Evolutionary conservation across 495 filamentous ascomycete genomes (phyloP).

Genomic region (Melanomma pulvis-pyrius): DNA sequence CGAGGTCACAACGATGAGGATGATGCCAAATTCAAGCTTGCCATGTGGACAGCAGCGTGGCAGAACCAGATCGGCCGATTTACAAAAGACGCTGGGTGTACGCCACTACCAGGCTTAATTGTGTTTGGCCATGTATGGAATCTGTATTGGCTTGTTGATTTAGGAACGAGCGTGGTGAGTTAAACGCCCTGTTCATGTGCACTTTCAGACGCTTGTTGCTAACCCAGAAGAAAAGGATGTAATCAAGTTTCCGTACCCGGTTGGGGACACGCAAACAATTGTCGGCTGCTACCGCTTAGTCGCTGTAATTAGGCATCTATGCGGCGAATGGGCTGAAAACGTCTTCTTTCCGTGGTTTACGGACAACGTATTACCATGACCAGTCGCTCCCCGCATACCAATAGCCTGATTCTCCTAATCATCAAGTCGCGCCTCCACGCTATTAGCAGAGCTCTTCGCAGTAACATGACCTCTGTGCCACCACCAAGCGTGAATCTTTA

Average conservation of each 20-base stretch:
- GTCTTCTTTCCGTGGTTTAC: background rate
- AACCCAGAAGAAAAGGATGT: background rate
- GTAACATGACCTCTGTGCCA: too few species aligned
- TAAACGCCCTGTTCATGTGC: background rate
- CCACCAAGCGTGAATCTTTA: too few species aligned
- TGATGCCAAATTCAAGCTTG: slow-evolving; percentile 13
- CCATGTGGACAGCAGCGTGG: slow-evolving; percentile 13
- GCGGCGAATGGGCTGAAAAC: background rate
- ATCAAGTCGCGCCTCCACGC: too few species aligned
- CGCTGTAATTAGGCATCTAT: background rate
- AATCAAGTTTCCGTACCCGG: background rate
- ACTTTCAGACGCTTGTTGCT: background rate
- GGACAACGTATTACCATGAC: background rate
- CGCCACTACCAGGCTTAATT: slow-evolving; percentile 15
- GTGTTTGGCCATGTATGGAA: slow-evolving; percentile 7
- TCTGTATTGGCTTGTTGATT: slow-evolving; percentile 5
- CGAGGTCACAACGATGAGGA: slow-evolving; percentile 13
- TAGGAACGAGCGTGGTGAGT: background rate
- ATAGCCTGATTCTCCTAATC: too few species aligned
- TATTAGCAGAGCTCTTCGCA: too few species aligned
- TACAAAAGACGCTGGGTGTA: background rate
- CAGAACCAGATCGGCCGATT: slow-evolving; percentile 11
- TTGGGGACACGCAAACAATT: background rate
- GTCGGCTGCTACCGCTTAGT: background rate
- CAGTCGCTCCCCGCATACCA: too few species aligned